phyloP scores from a whole-genome alignment of 176 grass and related monocot genomes.

The Poa pratensis region DNA sequence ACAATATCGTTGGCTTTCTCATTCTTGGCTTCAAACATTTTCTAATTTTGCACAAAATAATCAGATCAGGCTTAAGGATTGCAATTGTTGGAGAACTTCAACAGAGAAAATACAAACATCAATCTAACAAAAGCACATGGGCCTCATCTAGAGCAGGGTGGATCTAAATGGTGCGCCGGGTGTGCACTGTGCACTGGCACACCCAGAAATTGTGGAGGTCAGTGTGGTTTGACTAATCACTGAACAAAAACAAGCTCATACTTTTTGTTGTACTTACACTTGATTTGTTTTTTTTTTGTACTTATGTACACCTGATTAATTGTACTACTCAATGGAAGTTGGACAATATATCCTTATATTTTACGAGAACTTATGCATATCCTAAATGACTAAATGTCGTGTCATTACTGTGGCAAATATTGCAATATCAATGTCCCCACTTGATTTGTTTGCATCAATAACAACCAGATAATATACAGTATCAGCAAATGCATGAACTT shows the following conservation, averaged over 20 bases:
- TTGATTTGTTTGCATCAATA: constrained; percentile 11
- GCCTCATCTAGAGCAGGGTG: not conserved
- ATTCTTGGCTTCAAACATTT: constrained; percentile 37
- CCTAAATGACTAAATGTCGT: not conserved
- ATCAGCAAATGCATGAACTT: constrained; percentile 20
- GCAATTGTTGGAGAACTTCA: constrained; percentile 5
- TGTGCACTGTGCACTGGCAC: not conserved
- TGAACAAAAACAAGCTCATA: not conserved
- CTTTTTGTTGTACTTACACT: not conserved
- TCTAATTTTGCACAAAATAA: constrained; percentile 50
- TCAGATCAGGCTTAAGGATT: not conserved
- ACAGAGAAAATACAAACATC: not conserved
- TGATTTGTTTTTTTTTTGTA: not conserved
- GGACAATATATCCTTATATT: not conserved
- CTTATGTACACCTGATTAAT: not conserved
- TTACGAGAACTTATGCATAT: not conserved
- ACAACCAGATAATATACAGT: not conserved
- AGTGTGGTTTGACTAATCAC: not conserved
- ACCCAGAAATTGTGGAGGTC: not conserved
- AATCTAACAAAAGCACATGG: not conserved
- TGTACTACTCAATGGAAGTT: not conserved
- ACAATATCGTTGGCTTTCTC: constrained; percentile 31
- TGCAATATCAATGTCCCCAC: not conserved
- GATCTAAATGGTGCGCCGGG: not conserved
- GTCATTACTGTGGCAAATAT: not conserved